Conservation (phyloP, 2,329 filamentous ascomycete species). For the Verticillium nubilum region DNA sequence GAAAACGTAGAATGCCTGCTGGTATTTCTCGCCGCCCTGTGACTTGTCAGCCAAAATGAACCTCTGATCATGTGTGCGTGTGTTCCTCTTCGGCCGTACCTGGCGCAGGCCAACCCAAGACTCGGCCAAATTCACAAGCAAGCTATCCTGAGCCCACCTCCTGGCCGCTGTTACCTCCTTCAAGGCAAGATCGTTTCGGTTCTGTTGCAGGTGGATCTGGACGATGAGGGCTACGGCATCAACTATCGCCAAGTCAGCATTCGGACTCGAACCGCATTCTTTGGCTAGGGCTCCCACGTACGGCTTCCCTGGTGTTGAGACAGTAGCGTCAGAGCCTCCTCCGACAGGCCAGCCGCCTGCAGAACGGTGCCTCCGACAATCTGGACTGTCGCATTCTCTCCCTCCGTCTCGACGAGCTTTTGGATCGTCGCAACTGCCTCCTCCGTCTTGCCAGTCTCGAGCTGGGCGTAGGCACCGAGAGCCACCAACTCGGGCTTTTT, state of each 20-base stretch:
- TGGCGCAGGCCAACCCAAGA: slow-evolving; percentile 88
- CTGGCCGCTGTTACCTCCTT: slow-evolving; percentile 85
- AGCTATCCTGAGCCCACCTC: slow-evolving; percentile 90
- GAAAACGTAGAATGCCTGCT: slow-evolving; percentile 95
- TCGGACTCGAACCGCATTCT: background rate
- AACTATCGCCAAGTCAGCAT: slow-evolving; percentile 33
- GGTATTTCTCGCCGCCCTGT: slow-evolving; percentile 90
- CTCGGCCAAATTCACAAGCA: slow-evolving; percentile 91
- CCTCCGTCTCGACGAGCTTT: slow-evolving; percentile 59
- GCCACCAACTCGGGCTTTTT: slow-evolving; percentile 67
- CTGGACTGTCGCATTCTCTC: slow-evolving; percentile 77
- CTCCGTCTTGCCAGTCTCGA: slow-evolving; percentile 52
- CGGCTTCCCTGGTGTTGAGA: slow-evolving; percentile 80
- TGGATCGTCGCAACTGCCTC: slow-evolving; percentile 60
- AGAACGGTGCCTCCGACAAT: slow-evolving; percentile 76
- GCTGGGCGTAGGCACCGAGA: slow-evolving; percentile 70
- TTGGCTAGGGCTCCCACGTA: slow-evolving; percentile 35
- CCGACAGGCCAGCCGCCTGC: slow-evolving; percentile 72
- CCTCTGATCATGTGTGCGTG: background rate
- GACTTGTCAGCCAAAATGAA: slow-evolving; percentile 18
- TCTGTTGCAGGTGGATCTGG: slow-evolving; percentile 89
- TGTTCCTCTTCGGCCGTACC: slow-evolving; percentile 43
- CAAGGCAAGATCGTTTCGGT: slow-evolving; percentile 81
- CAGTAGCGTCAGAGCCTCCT: slow-evolving; percentile 76
- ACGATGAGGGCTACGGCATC: slow-evolving; percentile 80